Evolutionary conservation across 108 stramenopile species (phyloP).

Genomic region (Conticribra weissflogii): DNA sequence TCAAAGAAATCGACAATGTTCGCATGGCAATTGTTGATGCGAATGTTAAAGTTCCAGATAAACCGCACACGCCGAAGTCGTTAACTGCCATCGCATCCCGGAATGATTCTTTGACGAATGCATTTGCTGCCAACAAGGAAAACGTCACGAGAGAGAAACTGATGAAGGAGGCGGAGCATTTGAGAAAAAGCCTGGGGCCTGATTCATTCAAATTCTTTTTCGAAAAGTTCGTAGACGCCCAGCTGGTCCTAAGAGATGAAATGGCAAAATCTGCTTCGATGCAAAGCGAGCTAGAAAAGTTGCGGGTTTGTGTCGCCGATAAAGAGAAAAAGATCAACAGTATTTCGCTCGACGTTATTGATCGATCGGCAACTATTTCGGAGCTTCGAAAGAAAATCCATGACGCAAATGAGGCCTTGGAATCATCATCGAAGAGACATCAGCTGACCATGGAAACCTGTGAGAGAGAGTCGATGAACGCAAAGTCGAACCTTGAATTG

Average conservation of each 20-base stretch:
- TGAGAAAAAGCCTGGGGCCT: neutral
- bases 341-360: neutral
- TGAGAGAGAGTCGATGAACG: neutral
- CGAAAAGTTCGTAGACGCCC: conserved; percentile 10
- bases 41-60: neutral
- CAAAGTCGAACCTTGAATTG: neutral
- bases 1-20: conserved; percentile 43
- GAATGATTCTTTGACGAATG: neutral
- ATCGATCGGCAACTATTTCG: neutral
- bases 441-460: neutral
- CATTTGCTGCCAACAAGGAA: neutral
- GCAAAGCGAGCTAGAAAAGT: conserved; percentile 3
- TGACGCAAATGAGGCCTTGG: conserved; percentile 13
- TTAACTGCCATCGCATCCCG: neutral
- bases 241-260: conserved; percentile 8
- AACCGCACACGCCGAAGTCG: neutral
- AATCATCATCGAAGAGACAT: neutral
- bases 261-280: conserved; percentile 6
- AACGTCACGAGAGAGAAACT: conserved; percentile 3
- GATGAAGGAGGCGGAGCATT: conserved; percentile 6
- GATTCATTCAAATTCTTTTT: neutral
- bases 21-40: conserved; percentile 21
- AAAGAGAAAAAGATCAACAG: neutral
- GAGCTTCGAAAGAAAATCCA: conserved; percentile 5
- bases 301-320: neutral